Conservation (phyloP, 768 basidiomycete species). For the Suillus sp. region DNA sequence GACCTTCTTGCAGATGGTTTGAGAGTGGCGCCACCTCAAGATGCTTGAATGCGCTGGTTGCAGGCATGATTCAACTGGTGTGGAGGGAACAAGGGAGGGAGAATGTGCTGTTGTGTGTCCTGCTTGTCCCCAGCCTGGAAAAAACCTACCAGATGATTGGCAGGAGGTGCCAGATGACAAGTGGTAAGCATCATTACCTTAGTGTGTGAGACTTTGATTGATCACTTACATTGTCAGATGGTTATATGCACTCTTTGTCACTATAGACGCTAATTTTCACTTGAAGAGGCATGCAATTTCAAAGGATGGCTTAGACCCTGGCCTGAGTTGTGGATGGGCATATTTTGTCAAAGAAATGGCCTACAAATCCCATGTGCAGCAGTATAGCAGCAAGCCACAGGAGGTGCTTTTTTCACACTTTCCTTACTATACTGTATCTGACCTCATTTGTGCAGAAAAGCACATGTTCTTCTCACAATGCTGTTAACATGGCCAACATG, state of each 20-base stretch:
- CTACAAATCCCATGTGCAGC: conserved; percentile 21
- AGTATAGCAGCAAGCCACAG: not conserved
- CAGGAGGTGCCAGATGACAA: conserved; percentile 1
- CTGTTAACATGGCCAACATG: conserved; percentile 7
- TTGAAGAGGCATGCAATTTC: conserved; percentile 16
- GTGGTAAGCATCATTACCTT: not conserved
- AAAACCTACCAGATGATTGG: conserved; percentile 16
- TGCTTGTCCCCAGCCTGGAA: conserved; percentile 12
- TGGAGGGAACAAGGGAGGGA: not conserved
- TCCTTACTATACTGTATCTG: not conserved
- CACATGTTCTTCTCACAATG: conserved; percentile 7
- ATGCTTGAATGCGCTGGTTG: conserved; percentile 1
- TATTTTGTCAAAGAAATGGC: conserved; percentile 30
- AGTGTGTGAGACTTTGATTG: not conserved
- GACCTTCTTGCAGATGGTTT: conserved; percentile 3
- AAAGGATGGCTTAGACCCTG: conserved; percentile 29
- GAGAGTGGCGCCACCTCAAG: conserved; percentile 3
- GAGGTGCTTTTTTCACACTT: conserved; percentile 3
- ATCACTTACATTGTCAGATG: conserved; percentile 24
- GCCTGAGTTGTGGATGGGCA: conserved; percentile 28
- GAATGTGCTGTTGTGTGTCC: conserved; percentile 10
- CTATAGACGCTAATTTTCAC: conserved; percentile 37
- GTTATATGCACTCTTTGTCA: conserved; percentile 29
- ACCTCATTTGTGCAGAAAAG: conserved; percentile 7
- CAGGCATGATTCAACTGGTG: not conserved